Evolutionary conservation across 2,329 filamentous ascomycete genomes (phyloP), one percentile per base, ranked within the genome.

Genomic region (Leptographium galeiforme): DNA sequence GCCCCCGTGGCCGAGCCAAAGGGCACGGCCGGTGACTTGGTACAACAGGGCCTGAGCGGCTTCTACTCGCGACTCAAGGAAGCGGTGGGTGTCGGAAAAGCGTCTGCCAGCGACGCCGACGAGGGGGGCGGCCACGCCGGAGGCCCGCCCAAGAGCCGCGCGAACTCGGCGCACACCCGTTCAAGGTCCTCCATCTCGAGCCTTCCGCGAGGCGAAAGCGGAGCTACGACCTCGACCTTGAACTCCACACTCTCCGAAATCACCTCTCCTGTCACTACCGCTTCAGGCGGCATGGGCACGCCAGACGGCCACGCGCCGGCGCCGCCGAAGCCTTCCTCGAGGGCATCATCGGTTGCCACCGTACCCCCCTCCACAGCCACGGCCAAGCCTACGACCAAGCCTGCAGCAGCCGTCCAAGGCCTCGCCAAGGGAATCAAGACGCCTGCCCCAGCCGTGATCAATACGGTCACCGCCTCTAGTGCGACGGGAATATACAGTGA

Each of bases 1-100:
- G 70, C 79, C 1, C 72, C 76, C 2, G 69, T 72, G 14, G 68
- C 74, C 30, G 89, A 95, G 61, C 80, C 74, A 55, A 89, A 88
- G 64, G 78, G 78, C 10, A 72, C 87, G 40, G 75, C 84, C 0
- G 80, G 82, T 32, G 89, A 95, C 55, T 68, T 85, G 43, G 81
- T 93, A 25, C 87, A 93, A 57, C 87, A 91, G 67, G 89, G 91
- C 6, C 73, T 97, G 48, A 95, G 87, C 63, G 89, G 91, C 1
- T 72, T 97, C 40, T 97, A 96, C 67, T 93, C 79, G 67, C 83
- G 89, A 40, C 77, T 97, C 61, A 82, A 84, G 64, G 87, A 87
- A 54, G 89, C 84, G 0, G 87, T 94, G n/a, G 85, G 84, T 16
- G 86, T 75, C 14, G 78, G 79, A 57, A 69, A 66, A 55, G n/a